Percentiles rank a stretch among this genome's conserved stretches.
phyloP scores from a whole-genome alignment of 2,329 filamentous ascomycete species.

The Hypoxylon sp. region DNA sequence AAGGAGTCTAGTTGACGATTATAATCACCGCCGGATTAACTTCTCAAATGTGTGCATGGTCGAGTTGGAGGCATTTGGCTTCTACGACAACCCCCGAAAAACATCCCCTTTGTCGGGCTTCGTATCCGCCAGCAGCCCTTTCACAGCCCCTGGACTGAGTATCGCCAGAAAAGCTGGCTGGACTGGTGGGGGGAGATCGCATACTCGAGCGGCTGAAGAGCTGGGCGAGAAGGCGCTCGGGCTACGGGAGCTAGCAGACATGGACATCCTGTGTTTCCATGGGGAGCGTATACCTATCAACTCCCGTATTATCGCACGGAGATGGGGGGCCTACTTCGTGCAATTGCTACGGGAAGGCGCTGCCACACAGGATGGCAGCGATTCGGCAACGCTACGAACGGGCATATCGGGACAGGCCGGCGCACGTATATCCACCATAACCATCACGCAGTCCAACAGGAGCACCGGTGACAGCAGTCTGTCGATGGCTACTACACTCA shows the following conservation, averaged over 20 bases:
- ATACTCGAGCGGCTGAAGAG: slow-evolving; percentile 84
- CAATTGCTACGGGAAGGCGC: slow-evolving; percentile 87
- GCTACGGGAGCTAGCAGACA: slow-evolving; percentile 89
- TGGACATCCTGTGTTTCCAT: slow-evolving; percentile 93
- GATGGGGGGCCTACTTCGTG: slow-evolving; percentile 97
- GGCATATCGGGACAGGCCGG: slow-evolving; percentile 66
- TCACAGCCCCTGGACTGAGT: slow-evolving; percentile 67
- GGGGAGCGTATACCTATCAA: slow-evolving; percentile 95
- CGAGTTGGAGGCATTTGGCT: slow-evolving; percentile 94
- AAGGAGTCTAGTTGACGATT: slow-evolving; percentile 93
- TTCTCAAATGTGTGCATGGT: slow-evolving; percentile 98
- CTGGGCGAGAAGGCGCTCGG: slow-evolving; percentile 83
- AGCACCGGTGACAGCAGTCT: slow-evolving; percentile 62
- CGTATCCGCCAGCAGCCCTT: slow-evolving; percentile 82
- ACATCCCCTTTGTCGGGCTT: slow-evolving; percentile 83
- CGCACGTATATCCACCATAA: slow-evolving; percentile 83
- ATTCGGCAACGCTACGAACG: slow-evolving; percentile 80
- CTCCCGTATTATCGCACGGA: slow-evolving; percentile 84
- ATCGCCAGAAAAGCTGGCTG: slow-evolving; percentile 70
- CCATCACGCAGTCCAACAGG: slow-evolving; percentile 78
- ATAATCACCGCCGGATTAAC: slow-evolving; percentile 97
- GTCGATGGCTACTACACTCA: slow-evolving; percentile 58
- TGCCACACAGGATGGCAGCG: slow-evolving; percentile 76
- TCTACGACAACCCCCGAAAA: slow-evolving; percentile 94
- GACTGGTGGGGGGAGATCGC: slow-evolving; percentile 79